Base-by-base conservation (phyloP, 1,284 basidiomycete genomes). In the Anthracocystis panici-leucophaei region DNA sequence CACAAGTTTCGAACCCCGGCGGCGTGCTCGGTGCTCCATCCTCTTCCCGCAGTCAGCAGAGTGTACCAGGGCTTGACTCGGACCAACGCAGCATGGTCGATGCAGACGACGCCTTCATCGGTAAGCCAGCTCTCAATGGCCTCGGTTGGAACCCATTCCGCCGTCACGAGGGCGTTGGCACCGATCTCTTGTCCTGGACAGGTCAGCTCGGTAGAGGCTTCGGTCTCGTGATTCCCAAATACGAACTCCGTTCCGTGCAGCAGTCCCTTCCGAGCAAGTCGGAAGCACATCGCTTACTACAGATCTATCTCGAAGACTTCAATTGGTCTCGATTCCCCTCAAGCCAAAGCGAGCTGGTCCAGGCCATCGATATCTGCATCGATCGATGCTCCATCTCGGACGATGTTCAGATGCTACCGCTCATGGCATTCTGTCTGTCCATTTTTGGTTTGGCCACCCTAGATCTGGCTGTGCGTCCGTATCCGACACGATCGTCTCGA, bases 81-180 rank as follows among this genome's bases (percentile, higher is more conserved):
- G 70, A 73, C 42, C 70, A 73, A 38, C 63, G 70, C 55, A 73
- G 70, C 65, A 73, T 73, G 46, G 70, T 73, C 38, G 70, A 73
- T 51, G 70, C 70, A n/a, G 70, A 73, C 42, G 65, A 73, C 42
- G 70, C 70, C n/a, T 73, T 73, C 50, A 73, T 73, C 25, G 70
- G 70, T 45, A 65, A 66, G 38, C 70, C 70, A 21, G 70, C 70
- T 6, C 65, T 73, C 44, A 73, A 73, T 20, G 70, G 70, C 2
- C 65, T 73, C 3, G 70, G 70, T 12, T 73, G 70, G 70, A 73
- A 73, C 29, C 70, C 70, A 0, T 73, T 73, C 21, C 70, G 70
- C 31, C 70, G 70, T 41, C 70, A 73, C 40, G 70, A 73, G 21
- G 65, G 70, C 0, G 55, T 68, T 5, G 65, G 70, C 41, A 73